Conservation (phyloP, 2,329 filamentous ascomycete genomes). For the Xylariaceae sp. region DNA sequence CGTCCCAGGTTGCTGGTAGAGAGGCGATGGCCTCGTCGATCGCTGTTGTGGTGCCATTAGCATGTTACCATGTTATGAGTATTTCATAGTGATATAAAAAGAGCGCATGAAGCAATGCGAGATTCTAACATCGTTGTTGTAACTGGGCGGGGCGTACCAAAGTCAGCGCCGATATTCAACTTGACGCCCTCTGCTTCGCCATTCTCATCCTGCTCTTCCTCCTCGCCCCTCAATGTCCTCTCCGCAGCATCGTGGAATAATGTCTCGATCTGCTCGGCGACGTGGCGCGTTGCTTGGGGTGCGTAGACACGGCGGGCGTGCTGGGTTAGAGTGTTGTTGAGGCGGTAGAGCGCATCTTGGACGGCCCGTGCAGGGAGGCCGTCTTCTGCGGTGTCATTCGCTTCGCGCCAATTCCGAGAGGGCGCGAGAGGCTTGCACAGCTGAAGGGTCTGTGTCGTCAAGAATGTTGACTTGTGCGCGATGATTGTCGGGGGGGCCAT, state of each 20-base stretch:
- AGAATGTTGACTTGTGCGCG: conserved; percentile 61
- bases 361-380: conserved; percentile 46
- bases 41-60: conserved; percentile 27
- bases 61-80: no score
- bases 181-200: conserved; percentile 34
- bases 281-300: conserved; percentile 64
- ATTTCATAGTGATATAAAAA: neutral
- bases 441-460: conserved; percentile 58
- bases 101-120: neutral
- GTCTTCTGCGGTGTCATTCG: conserved; percentile 40
- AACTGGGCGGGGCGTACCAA: conserved; percentile 11
- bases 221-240: conserved; percentile 31
- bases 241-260: conserved; percentile 54
- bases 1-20: conserved; percentile 46
- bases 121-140: neutral
- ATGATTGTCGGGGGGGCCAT: conserved; percentile 52
- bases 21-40: conserved; percentile 40
- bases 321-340: conserved; percentile 61
- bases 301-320: conserved; percentile 64
- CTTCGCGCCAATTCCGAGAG: conserved; percentile 49
- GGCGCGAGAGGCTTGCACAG: conserved; percentile 57
- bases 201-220: conserved; percentile 37
- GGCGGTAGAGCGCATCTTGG: conserved; percentile 52
- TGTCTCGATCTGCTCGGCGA: conserved; percentile 68
- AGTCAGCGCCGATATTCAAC: conserved; percentile 22